Base-by-base conservation (phyloP, 441 rosid species). In the Cnidoscolus chayamansa region DNA sequence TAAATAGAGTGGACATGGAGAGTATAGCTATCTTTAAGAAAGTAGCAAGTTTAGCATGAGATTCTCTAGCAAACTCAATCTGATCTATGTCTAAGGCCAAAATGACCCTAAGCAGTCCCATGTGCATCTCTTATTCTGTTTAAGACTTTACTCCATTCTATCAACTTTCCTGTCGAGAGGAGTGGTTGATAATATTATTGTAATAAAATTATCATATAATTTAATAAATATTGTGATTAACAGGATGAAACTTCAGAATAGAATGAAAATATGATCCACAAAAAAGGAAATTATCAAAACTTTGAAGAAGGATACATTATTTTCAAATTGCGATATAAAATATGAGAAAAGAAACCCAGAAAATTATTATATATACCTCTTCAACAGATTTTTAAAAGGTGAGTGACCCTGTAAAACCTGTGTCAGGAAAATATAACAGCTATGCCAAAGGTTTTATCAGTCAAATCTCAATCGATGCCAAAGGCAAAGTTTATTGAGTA, bases 351-450 rank as follows among this genome's bases (percentile, higher is more conserved):
- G 48, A 35, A 59, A 35, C 32, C 37, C 30, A 40, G 50, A 53
- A 74, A 55, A 72, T 61, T 63, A 31, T 59, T n/a, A 72, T 17
- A 73, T n/a, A n/a, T 72, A 82, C 86, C 84, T 83, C 30, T 78
- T 72, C 81, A 86, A 63, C 50, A 88, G 82, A 67, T 78, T 80
- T 74, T 76, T 85, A 68, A 86, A 88, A 61, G 88, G 73, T 0
- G 88, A 77, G 56, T 82, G 90, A 16, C 92, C 92, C 60, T 86
- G 87, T 76, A 85, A 81, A 70, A 88, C 81, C 92, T 88, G 78
- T 75, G 77, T 12, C 63, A 69, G 57, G 59, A 80, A 68, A 72
- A 69, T 64, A 54, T 67, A 68, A 64, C 62, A 65, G 67, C 83
- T 73, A 70, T 40, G 71, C 80, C 75, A 73, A 69, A 58, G 72